Base-by-base conservation (phyloP, 345 rosid genomes). In the Heritiera littoralis region DNA sequence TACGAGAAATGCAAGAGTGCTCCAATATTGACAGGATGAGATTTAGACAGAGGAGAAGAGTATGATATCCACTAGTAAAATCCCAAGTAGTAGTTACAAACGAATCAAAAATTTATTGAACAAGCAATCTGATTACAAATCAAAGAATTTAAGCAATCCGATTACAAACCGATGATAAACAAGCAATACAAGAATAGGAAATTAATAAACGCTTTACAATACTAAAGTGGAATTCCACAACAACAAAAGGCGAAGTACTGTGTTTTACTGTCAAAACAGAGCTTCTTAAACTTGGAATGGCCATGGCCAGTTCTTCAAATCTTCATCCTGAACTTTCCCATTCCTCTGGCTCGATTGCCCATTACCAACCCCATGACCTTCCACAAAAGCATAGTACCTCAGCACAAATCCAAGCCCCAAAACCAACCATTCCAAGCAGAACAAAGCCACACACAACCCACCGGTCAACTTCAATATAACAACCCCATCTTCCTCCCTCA, bases 391-490 rank as follows among this genome's bases (percentile, higher is more conserved):
- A 40, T 89, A 88, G 75, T 92, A 96, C 86, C 89, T 93, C 80
- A 96, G 80, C 88, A 92, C 89, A 77, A 96, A 96, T 1, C 97
- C 98, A 66, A 96, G 94, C 8, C 90, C 91, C 23, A 96, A 86
- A 75, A 90, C 98, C 32, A 88, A 83, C 99, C 99, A 95, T 86
- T 93, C 98, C 83, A 94, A 72, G 84, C 92, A 89, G 78, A 96
- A 96, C 17, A 94, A 90, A 83, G 87, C 74, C 81, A 89, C 81
- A 52, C 97, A 90, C 32, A 96, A 78, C 52, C 97, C 98, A 30
- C 99, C 98, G 13, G 87, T 91, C 54, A 96, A 76, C 86, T 87
- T 96, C 87, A 96, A 61, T 13, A 96, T 96, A 82, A 91, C 59
- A 28, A 79, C 86, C 0, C 86, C 99, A 60, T 96, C 99, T 28